A percentile compares a stretch with the other conserved stretches of the same genome.
These are phyloP conservation scores for Tolypocladium tundrense DNA, from an alignment of 2,329 filamentous ascomycete genomes.

Conservation along the genomic window DNA sequence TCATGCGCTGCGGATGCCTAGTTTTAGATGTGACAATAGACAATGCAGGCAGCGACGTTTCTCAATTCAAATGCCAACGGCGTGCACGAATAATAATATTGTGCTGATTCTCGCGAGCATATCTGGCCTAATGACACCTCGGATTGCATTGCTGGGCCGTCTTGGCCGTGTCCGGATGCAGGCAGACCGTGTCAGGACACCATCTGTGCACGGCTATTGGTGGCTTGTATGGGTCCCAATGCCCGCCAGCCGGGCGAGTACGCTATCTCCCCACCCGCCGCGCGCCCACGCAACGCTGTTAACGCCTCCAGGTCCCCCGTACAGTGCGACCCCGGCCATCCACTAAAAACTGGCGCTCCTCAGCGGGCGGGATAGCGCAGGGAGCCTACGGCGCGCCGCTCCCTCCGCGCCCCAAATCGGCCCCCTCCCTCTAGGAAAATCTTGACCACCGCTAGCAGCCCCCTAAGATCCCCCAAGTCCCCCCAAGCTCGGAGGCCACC, in stretches of 20 bases:
- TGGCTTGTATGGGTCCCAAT: background rate
- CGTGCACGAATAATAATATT: background rate
- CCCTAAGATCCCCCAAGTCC: slow-evolving; percentile 1
- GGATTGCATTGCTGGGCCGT: background rate
- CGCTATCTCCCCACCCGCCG: background rate
- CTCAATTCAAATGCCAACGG: no score
- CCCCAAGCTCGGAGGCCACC: slow-evolving; percentile 7
- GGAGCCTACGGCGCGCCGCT: background rate
- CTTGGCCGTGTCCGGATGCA: background rate
- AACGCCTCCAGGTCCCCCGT: background rate
- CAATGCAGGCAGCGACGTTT: background rate
- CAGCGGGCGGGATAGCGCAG: background rate
- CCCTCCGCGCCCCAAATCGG: background rate
- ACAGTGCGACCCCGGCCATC: background rate
- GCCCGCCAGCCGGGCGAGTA: background rate
- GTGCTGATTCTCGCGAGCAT: background rate
- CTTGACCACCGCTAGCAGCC: slow-evolving; percentile 3
- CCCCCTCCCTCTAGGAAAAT: slow-evolving; percentile 1
- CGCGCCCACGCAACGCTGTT: background rate
- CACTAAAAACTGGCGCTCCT: background rate
- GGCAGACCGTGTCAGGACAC: background rate
- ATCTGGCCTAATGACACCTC: background rate
- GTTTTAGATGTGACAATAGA: background rate
- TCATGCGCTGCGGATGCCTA: background rate
- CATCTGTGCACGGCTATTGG: background rate